These are phyloP conservation scores for Solanum ossicruentum DNA, from an alignment of 257 asterid species.

Conservation along the genomic window DNA sequence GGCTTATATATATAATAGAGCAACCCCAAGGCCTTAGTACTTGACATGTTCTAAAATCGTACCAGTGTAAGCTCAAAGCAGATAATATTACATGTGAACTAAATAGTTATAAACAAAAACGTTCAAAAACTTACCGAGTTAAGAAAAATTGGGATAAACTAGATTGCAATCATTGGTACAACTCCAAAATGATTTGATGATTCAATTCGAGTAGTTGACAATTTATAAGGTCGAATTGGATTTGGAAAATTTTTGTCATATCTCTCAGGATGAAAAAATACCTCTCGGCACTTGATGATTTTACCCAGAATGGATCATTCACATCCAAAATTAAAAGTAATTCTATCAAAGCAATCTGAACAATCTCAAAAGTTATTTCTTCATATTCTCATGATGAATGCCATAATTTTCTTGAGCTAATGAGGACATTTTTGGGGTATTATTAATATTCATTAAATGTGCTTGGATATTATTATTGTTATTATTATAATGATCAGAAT, in stretches of 20 bases:
- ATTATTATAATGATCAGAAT: background rate
- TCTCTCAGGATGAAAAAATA: conserved; percentile 27
- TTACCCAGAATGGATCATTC: conserved; percentile 49
- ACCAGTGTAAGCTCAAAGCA: too few relatives aligned
- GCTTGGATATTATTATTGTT: background rate
- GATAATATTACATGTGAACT: background rate
- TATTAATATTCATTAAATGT: background rate
- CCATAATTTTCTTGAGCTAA: background rate
- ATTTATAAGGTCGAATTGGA: conserved; percentile 10
- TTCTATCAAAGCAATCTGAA: conserved; percentile 37
- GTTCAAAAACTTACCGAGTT: conserved; percentile 25
- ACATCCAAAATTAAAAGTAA: conserved; percentile 36
- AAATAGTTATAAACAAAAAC: background rate
- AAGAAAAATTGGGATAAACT: conserved; percentile 38
- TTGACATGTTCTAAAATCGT: background rate
- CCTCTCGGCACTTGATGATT: conserved; percentile 29
- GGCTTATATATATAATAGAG: too few relatives aligned
- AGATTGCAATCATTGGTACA: conserved; percentile 33
- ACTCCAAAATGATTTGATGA: conserved; percentile 50
- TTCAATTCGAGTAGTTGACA: conserved; percentile 35
- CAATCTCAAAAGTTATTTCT: conserved; percentile 24
- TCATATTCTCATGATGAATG: conserved; percentile 8
- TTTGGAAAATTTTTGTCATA: conserved; percentile 41
- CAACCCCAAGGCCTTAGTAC: background rate
- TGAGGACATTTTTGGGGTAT: background rate